Percentiles rank a stretch among this genome's conserved stretches.
Conservation (phyloP, 768 basidiomycete genomes). For the Dentipellis sp. region DNA sequence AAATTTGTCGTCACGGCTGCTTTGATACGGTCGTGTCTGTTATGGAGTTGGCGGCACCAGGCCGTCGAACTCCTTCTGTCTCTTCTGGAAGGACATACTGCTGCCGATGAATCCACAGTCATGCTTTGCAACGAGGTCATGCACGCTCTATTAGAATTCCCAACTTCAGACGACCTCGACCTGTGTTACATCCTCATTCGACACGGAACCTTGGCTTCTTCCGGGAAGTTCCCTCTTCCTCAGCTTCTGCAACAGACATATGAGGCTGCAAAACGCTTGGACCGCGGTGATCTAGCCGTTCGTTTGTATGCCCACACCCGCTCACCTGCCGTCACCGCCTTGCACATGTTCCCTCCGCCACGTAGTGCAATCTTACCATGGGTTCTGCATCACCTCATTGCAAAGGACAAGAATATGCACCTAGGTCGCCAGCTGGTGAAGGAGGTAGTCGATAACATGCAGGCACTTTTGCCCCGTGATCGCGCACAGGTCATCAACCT, state of each 20-base stretch:
- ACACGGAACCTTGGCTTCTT: not conserved
- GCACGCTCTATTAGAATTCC: slow-evolving; percentile 5
- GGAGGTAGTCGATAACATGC: slow-evolving; percentile 34
- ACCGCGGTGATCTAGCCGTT: slow-evolving; percentile 27
- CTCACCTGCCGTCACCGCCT: slow-evolving; percentile 19
- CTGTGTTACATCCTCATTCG: not conserved
- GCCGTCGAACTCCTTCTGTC: slow-evolving; percentile 31
- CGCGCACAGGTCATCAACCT: slow-evolving; percentile 43
- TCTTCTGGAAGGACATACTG: slow-evolving; percentile 18
- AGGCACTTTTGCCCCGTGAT: slow-evolving; percentile 32
- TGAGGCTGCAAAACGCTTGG: slow-evolving; percentile 2
- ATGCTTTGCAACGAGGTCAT: slow-evolving; percentile 35
- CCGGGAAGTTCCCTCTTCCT: not conserved
- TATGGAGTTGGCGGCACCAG: slow-evolving; percentile 43
- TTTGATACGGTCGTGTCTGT: slow-evolving; percentile 40
- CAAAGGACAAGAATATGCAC: slow-evolving; percentile 30
- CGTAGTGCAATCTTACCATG: slow-evolving; percentile 35
- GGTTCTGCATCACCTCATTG: slow-evolving; percentile 40
- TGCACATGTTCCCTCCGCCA: slow-evolving; percentile 43
- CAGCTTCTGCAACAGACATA: not conserved
- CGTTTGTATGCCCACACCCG: slow-evolving; percentile 40
- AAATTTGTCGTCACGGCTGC: slow-evolving; percentile 38
- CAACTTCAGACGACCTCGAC: not conserved
- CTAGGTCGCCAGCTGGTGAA: slow-evolving; percentile 39
- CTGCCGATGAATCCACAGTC: slow-evolving; percentile 18